Evolutionary conservation across 192 early-diverging fungal species (phyloP), one percentile per base, ranked within the genome.

Genomic region (Thoreauomyces humboldtii): DNA sequence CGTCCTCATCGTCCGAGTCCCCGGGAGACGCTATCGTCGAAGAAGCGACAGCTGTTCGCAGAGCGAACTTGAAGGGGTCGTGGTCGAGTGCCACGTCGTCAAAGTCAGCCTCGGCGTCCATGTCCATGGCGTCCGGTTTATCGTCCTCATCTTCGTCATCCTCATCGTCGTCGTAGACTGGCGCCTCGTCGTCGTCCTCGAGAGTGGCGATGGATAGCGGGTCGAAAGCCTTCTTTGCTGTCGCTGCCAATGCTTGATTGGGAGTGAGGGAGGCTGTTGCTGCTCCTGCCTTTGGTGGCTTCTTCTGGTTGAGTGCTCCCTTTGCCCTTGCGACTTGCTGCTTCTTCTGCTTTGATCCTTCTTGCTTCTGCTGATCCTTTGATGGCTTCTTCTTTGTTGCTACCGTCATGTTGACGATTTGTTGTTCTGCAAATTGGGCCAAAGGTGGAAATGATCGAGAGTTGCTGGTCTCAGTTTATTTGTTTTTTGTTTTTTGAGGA

Each of bases 161-260:
- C 3, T 54, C 59, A 14, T 41, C 61, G 19, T 61, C 56, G 48
- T 66, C 68, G 41, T 61, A 15, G 31, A 57, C n/a, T 19, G 70
- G 53, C 33, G 65, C 72, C 36, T 70, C 69, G 36, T 78, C 72
- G 34, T 65, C 58, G 45, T 78, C 72, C 25, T 71, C 69, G 27
- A 78, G 57, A 1, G 76, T 78, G 17, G 46, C 12, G 25, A 78
- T 63, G 11, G 48, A 15, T 21, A 78, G 59, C 17, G 76, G 76
- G 46, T 78, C 76, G 60, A 78, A 78, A 0, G 52, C 50, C 21
- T 22, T 22, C 38, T 41, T 41, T n/a, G 38, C 38, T 12, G 38
- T 9, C n/a, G n/a, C 38, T 9, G n/a, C 11, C 38, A n/a, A n/a
- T 41, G 9, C n/a, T 41, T 9, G 38, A 12, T n/a, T n/a, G 9